Base-by-base conservation (phyloP, 495 filamentous ascomycete species). In the Lasiosphaeria hispida region DNA sequence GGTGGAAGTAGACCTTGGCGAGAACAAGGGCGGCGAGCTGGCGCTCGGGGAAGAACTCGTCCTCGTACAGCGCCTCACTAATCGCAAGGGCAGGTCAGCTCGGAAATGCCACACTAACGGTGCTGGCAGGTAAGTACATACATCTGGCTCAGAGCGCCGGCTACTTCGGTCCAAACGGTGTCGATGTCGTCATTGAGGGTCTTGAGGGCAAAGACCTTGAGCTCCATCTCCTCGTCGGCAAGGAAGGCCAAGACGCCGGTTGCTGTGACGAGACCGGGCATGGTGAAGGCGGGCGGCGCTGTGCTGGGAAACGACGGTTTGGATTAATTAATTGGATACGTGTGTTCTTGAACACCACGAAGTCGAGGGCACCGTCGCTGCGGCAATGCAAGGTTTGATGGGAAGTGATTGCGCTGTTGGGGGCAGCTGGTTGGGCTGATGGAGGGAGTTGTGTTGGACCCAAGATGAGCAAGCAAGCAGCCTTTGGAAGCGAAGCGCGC, bases 1-100 rank as follows among this genome's bases (percentile, higher is more conserved):
- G 85, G 69, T 99, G 93, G 70, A 97, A 99, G 75, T 97, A 99
- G 61, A 97, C 91, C 79, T 97, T 97, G 58, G 95, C 88, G 50
- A 92, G 88, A 48, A 99, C 92, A 33, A 99, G 80, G 54, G 95
- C 93, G 53, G 95, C 95, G 42, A 97, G 86, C 69, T 92, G 89
- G 63, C 94, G 89, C 69, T 99, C 88, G 13, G 94, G 88, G 66
- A 99, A 99, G 49, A 81, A 80, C 58, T 96, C 89, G 77, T 97
- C 92, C 81, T 99, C 95, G 74, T 96, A 97, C 37, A 99, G 85
- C 47, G 90, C 92, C 80, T 99, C 95, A 72, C 92, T 97, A 55
- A 14, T 45, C 23, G n/a, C 13, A 14, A 19, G 39, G 9, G 10
- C 5, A 56, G 55, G 55, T 55, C 47, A 58, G 54, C 39, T 54